Base-by-base conservation (phyloP, 345 rosid genomes). In the Rubroshorea leprosula region DNA sequence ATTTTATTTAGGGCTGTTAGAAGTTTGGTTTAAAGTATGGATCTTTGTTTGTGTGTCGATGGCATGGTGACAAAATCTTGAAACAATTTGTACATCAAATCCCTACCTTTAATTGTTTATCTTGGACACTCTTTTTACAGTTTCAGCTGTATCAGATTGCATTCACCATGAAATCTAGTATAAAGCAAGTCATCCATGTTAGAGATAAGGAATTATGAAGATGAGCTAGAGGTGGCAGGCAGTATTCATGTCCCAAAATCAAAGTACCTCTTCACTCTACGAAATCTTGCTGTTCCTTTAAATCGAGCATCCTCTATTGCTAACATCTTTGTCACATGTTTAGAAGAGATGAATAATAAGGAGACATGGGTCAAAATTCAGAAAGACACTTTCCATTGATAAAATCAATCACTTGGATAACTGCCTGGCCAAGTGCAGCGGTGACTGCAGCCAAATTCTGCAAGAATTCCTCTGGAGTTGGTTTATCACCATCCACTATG, bases 391-490 rank as follows among this genome's bases (percentile, higher is more conserved):
- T 94, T 19, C 95, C 93, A 14, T 50, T 70, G 65, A 90, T 72
- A 74, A 75, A 94, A 69, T 87, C 83, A 55, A 87, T 47, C 12
- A 78, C 75, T 77, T 63, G 80, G 26, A 78, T 52, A 14, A 87
- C 84, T 0, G 78, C 68, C 55, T 62, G 71, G 23, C 81, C 92
- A 8, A 90, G 89, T 0, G 84, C 79, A 53, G 82, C 55, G 6
- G 83, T 81, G 23, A 84, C 97, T 11, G 78, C 68, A 19, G 82
- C 81, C 72, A 94, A 72, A 73, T 90, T 94, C 77, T 82, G 78
- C 76, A 89, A 29, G 73, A 87, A 90, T 62, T 87, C 96, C 62
- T 83, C 96, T 0, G 90, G 74, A 0, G 92, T 62, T 26, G 97
- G 95, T 69, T 83, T 83, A 17, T 82, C 88, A 24, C 87, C 95